These are phyloP conservation scores for Diplodia corticola DNA, from an alignment of 2,329 filamentous ascomycete genomes.

Conservation along the genomic window DNA sequence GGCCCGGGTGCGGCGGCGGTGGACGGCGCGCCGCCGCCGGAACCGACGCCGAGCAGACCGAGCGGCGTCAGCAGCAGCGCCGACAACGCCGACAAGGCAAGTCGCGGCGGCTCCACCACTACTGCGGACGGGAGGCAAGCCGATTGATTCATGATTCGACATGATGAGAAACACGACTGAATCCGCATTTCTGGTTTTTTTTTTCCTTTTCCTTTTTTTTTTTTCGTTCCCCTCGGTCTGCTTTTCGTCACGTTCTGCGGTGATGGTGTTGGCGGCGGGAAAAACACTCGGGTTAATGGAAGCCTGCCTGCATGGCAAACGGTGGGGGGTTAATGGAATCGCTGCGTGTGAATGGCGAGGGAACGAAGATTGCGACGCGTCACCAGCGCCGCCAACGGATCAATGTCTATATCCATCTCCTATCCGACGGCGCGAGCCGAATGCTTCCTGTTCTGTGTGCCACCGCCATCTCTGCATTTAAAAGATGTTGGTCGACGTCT, in stretches of 20 bases:
- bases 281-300: background rate
- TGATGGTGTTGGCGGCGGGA: background rate
- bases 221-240: background rate
- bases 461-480: background rate
- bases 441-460: background rate
- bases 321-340: too few relatives aligned
- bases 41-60: background rate
- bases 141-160: background rate
- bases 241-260: background rate
- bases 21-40: background rate
- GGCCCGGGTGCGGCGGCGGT: background rate
- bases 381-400: background rate
- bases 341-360: background rate
- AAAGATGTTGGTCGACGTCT: background rate
- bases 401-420: background rate
- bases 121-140: background rate
- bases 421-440: background rate
- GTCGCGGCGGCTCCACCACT: background rate
- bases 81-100: background rate
- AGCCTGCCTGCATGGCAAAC: too few relatives aligned
- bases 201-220: background rate
- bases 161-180: background rate
- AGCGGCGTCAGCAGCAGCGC: background rate
- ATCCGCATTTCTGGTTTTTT: background rate
- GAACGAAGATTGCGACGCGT: background rate